Percentiles rank a stretch among this genome's conserved stretches.
Conservation (phyloP, 2,329 filamentous ascomycete species). For the Herpotrichia juniperi region DNA sequence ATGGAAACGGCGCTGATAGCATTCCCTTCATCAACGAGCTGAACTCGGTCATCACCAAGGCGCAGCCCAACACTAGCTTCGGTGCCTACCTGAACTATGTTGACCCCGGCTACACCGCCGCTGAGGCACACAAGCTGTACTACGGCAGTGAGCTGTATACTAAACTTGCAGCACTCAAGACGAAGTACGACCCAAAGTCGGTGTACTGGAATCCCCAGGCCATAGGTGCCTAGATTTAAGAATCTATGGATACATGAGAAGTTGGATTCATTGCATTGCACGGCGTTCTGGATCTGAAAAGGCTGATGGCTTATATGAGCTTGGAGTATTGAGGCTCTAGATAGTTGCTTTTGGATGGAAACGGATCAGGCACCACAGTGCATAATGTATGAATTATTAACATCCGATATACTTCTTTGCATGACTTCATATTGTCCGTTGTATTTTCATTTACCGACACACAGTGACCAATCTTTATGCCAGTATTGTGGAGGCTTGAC, state of each 20-base stretch:
- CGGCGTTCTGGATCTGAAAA: background rate
- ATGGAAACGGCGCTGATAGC: constrained; percentile 27
- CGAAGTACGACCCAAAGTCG: constrained; percentile 46
- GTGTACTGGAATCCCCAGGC: constrained; percentile 48
- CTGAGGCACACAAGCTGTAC: constrained; percentile 57
- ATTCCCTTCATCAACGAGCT: constrained; percentile 51
- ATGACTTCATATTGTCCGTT: too few relatives aligned
- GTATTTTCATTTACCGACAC: too few relatives aligned
- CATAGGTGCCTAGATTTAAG: constrained; percentile 30
- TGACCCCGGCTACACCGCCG: constrained; percentile 55
- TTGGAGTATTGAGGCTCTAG: too few relatives aligned
- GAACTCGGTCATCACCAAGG: constrained; percentile 46
- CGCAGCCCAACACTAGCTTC: constrained; percentile 48
- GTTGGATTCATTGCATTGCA: background rate
- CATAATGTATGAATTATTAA: too few relatives aligned
- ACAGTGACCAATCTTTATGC: too few relatives aligned
- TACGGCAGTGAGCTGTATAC: constrained; percentile 49
- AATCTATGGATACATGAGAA: too few relatives aligned
- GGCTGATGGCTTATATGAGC: too few relatives aligned
- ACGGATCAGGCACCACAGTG: too few relatives aligned
- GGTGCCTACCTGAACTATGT: constrained; percentile 62
- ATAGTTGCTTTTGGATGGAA: too few relatives aligned
- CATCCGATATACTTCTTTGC: too few relatives aligned
- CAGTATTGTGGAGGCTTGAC: too few relatives aligned
- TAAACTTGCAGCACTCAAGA: constrained; percentile 46